phyloP scores from a whole-genome alignment of 2,329 filamentous ascomycete species.

The Botryosphaeria dothidea region DNA sequence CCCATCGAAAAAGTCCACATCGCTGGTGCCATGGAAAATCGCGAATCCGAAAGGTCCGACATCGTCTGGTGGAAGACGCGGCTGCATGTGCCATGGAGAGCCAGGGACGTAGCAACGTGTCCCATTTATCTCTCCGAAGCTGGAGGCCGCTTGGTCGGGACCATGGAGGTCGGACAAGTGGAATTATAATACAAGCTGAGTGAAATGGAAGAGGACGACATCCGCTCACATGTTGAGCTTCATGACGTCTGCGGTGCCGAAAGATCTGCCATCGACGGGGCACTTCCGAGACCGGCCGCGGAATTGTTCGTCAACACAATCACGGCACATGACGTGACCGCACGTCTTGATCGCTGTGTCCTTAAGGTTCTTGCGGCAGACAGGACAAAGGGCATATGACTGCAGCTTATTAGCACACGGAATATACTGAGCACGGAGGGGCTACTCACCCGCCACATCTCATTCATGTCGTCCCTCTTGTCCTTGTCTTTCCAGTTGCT shows the following conservation, averaged over 20 bases:
- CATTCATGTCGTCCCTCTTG: constrained; percentile 19
- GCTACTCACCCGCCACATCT: constrained; percentile 52
- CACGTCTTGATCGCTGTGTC: constrained; percentile 92
- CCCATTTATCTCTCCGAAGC: neutral
- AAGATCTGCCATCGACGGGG: constrained; percentile 87
- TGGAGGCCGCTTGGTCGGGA: neutral
- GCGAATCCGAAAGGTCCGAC: neutral
- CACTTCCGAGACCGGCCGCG: constrained; percentile 92
- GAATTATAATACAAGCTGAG: constrained; percentile 17
- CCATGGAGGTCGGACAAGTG: neutral
- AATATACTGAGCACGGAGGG: neutral
- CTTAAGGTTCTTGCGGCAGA: constrained; percentile 92
- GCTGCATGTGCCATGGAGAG: neutral
- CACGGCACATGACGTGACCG: constrained; percentile 90
- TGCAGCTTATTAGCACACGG: neutral
- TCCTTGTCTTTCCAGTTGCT: constrained; percentile 81
- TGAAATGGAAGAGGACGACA: neutral
- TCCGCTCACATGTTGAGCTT: constrained; percentile 36
- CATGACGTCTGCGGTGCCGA: constrained; percentile 91
- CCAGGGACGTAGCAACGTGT: neutral
- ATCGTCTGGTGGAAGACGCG: neutral
- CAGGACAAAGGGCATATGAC: constrained; percentile 69
- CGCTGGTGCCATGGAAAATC: neutral
- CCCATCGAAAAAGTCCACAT: neutral
- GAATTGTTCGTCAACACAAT: constrained; percentile 86